Evolutionary conservation across 192 early-diverging fungal species (phyloP), one percentile per base, ranked within the genome.

Genomic region (Coemansia asiatica): DNA sequence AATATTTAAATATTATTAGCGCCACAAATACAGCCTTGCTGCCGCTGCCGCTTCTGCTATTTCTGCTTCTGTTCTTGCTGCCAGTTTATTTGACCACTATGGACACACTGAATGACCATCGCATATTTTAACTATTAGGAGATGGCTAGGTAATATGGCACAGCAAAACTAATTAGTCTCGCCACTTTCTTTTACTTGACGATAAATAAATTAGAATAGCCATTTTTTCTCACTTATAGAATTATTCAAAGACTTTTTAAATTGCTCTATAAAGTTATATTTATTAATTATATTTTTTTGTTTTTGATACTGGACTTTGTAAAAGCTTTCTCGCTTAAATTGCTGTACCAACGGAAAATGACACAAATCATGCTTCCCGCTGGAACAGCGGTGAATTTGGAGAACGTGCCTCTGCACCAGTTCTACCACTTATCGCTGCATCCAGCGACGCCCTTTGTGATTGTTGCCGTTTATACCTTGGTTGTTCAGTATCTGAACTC

Each of bases 351-450:
- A n/a, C 12, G 26, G 25, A 40, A 33, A 61, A 80, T 80, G 77
- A 15, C 77, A 22, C 58, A 74, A 27, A 75, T 81, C 25, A 74
- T 60, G 47, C 73, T 81, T 59, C 72, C 69, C 6, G 72, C 78
- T 6, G 78, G 78, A 35, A 81, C 81, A 27, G 69, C 71, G 25
- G 76, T 76, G 19, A 72, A 77, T n/a, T 64, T 80, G 56, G 82
- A 75, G 44, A 88, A 87, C 44, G 84, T 91, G 26, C 90, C 88
- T 13, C 86, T 88, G 47, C 87, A 88, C 47, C 82, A 91, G 67
- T 89, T 87, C 71, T 90, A 91, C 75, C 85, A 89, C 49, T 60
- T 89, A 31, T 79, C 89, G 25, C 85, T 90, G 75, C 74, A 89
- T 60, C 90, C 86, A 73, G 85, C 79, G 64, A 87, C 88, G 5